phyloP scores from a whole-genome alignment of 1,139 yeast species.

The Waltiozyma solani region DNA sequence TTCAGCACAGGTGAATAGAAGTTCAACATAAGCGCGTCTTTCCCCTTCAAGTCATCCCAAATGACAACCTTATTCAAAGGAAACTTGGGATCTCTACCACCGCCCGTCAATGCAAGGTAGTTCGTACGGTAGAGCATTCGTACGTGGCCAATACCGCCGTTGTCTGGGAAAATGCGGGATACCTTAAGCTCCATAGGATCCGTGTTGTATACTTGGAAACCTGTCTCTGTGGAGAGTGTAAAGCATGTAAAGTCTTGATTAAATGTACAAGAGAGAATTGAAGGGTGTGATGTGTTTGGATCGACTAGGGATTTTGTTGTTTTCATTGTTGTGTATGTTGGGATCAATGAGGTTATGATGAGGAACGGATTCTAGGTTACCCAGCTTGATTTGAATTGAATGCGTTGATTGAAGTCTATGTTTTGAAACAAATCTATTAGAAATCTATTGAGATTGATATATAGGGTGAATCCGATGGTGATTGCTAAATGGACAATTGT shows the following conservation, averaged over 20 bases:
- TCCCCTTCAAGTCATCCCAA: conserved; percentile 85
- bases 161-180: conserved; percentile 40
- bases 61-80: conserved; percentile 71
- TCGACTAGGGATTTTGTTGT: conserved; percentile 13
- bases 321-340: conserved; percentile 15
- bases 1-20: conserved; percentile 67
- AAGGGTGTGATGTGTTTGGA: conserved; percentile 7
- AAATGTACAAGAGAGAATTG: conserved; percentile 53
- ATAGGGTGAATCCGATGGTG: too few species aligned
- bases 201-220: conserved; percentile 80
- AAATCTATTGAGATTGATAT: too few species aligned
- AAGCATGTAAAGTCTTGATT: conserved; percentile 91
- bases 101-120: conserved; percentile 82
- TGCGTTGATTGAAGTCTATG: too few species aligned
- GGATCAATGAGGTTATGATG: too few species aligned
- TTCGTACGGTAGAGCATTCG: conserved; percentile 86
- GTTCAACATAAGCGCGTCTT: conserved; percentile 64
- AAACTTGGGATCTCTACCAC: conserved; percentile 70
- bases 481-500: too few species aligned
- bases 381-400: too few species aligned
- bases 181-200: conserved; percentile 82
- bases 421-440: too few species aligned
- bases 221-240: conserved; percentile 72
- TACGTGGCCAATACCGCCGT: conserved; percentile 59
- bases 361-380: too few species aligned